Evolutionary conservation across 2,329 filamentous ascomycete species (phyloP).

Genomic region (Penicillium sp.): DNA sequence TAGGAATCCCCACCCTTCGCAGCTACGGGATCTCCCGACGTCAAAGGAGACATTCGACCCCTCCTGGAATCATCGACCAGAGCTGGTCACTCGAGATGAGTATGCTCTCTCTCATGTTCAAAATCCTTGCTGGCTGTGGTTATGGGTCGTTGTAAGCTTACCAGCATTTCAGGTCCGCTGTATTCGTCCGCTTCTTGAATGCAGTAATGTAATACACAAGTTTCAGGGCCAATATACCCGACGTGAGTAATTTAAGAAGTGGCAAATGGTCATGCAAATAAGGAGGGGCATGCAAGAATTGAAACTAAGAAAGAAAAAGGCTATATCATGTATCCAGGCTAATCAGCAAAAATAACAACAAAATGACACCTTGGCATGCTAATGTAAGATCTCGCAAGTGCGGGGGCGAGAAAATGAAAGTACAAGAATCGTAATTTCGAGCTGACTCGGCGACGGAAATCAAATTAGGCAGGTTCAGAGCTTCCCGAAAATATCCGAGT

Average conservation of each 20-base stretch:
- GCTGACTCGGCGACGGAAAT: not conserved
- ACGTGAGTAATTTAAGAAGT: conserved; percentile 1
- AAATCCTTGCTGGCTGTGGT: not conserved
- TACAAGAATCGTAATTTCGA: not conserved
- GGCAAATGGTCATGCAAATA: not conserved
- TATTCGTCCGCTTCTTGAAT: not conserved
- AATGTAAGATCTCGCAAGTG: conserved; percentile 5
- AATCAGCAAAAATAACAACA: conserved; percentile 1
- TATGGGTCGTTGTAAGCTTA: not conserved
- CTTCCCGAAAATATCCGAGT: conserved; percentile 6
- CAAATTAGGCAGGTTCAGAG: not conserved
- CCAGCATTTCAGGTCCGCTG: not conserved
- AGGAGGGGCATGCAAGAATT: not conserved
- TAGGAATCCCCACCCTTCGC: not conserved
- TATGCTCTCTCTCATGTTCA: not conserved
- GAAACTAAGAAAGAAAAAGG: not conserved
- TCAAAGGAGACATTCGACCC: not conserved
- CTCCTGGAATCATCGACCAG: not conserved
- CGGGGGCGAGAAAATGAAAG: conserved; percentile 1
- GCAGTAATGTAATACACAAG: not conserved
- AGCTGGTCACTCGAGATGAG: not conserved
- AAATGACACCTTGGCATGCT: conserved; percentile 20
- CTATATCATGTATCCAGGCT: conserved; percentile 13
- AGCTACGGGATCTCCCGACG: not conserved
- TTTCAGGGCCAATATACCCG: not conserved